Evolutionary conservation across 805 yeast genomes (phyloP).

Genomic region (Barnettozyma wickerhamii): DNA sequence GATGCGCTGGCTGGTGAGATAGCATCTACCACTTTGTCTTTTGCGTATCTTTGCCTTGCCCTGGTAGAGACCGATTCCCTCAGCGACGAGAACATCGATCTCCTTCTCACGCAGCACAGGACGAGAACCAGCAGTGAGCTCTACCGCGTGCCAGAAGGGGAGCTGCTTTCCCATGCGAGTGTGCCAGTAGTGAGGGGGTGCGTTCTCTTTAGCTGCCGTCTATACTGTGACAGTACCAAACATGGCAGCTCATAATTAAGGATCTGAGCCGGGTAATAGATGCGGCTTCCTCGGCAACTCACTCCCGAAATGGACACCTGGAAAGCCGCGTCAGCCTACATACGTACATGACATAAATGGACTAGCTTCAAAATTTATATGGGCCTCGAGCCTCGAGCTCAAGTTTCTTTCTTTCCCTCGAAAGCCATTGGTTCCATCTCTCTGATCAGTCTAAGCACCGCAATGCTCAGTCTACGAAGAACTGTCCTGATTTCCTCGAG

Average conservation of each 20-base stretch:
- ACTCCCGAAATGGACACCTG: not conserved
- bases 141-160: constrained; percentile 32
- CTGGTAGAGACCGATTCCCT: constrained; percentile 70
- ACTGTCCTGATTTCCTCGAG: not conserved
- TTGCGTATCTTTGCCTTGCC: constrained; percentile 60
- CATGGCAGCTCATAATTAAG: no score
- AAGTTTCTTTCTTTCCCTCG: no score
- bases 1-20: constrained; percentile 68
- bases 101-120: constrained; percentile 42
- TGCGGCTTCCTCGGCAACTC: no score
- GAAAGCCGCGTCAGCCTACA: not conserved
- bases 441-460: not conserved
- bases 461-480: not conserved
- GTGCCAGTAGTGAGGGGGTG: no score
- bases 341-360: not conserved
- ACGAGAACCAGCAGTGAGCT: constrained; percentile 34
- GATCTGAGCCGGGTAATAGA: no score
- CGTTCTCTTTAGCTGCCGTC: no score
- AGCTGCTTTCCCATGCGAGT: constrained; percentile 9
- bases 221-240: no score
- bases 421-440: not conserved
- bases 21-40: constrained; percentile 72
- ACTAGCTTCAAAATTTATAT: no score
- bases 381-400: no score
- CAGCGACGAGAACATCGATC: constrained; percentile 47